Evolutionary conservation across 306 rosid genomes (phyloP), one percentile per base, ranked within the genome.

Genomic region (Vachellia collinsii): DNA sequence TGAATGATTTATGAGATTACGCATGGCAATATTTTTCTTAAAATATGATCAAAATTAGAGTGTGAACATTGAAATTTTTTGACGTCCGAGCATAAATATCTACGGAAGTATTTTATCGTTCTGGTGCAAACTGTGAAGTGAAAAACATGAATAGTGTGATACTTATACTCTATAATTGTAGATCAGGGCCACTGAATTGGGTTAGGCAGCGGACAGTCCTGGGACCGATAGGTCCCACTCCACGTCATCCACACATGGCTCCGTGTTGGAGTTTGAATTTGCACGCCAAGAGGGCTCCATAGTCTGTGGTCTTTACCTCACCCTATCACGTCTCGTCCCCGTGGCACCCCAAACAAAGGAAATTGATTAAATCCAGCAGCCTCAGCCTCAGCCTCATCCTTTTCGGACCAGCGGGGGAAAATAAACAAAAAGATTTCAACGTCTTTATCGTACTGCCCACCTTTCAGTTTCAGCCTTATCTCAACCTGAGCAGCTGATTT

Each of bases 161-260:
- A 19, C 7, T n/a, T 0, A 6, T 20, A 54, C 19, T 53, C 19
- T 56, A 56, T 11, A 22, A 22, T 9, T 4, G 61, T 53, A 23
- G 25, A 19, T 23, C 2, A 53, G 61, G 23, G n/a, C 23, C 3
- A 3, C 23, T 19, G 9, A 19, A 13, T 16, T 22, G 34, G 53
- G 81, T 79, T 80, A 82, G 81, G 34, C 46, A 79, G 84, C 84
- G 34, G 88, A 80, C 83, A 83, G 22, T 3, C 12, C 23, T 14
- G 50, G 77, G 80, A 70, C 83, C 2, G 2, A 5, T 65, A 86
- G 94, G 93, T 44, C 90, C 92, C 91, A 69, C 8, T 83, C 91
- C 93, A 85, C 82, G 89, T 90, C 94, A 90, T 14, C 6, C 16
- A 66, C 86, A 78, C 88, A 41, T 78, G 88, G 86, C 86, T 38